These are phyloP conservation scores for Gentiana straminea DNA, from an alignment of 257 asterid species.

Conservation along the genomic window DNA sequence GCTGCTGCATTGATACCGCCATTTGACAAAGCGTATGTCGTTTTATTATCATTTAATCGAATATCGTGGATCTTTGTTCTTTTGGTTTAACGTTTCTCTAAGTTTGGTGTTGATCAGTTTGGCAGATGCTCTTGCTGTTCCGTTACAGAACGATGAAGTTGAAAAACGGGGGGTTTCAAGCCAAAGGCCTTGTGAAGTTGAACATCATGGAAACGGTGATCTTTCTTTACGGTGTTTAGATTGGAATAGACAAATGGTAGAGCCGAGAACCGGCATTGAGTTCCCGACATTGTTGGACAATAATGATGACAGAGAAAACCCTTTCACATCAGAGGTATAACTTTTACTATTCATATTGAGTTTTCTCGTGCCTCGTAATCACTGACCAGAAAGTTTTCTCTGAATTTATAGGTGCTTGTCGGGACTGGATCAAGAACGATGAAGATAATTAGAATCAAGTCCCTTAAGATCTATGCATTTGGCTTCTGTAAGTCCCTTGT, in stretches of 20 bases:
- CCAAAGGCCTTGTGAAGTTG: constrained; percentile 58
- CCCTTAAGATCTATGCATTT: constrained; percentile 85
- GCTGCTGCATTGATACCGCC: constrained; percentile 77
- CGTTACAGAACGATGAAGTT: constrained; percentile 31
- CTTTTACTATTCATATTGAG: neutral
- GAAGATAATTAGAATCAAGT: constrained; percentile 76
- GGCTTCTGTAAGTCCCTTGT: constrained; percentile 76
- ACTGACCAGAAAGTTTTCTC: neutral
- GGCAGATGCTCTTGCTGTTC: constrained; percentile 41
- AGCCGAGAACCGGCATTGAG: constrained; percentile 84
- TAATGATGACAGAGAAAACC: constrained; percentile 33
- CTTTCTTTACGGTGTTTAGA: constrained; percentile 37
- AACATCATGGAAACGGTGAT: constrained; percentile 40
- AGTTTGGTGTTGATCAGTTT: constrained; percentile 31
- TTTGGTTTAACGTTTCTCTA: neutral
- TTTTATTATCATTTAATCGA: neutral
- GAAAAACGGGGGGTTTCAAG: constrained; percentile 42
- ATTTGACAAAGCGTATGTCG: constrained; percentile 61
- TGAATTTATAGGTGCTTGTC: constrained; percentile 69
- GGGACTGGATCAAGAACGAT: constrained; percentile 93
- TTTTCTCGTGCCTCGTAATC: neutral
- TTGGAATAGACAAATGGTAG: constrained; percentile 61
- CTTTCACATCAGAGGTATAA: constrained; percentile 61
- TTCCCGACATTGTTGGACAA: constrained; percentile 73
- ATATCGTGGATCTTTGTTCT: too few species aligned